Evolutionary conservation across 768 basidiomycete genomes (phyloP).

Genomic region (Tylopilus sp.): DNA sequence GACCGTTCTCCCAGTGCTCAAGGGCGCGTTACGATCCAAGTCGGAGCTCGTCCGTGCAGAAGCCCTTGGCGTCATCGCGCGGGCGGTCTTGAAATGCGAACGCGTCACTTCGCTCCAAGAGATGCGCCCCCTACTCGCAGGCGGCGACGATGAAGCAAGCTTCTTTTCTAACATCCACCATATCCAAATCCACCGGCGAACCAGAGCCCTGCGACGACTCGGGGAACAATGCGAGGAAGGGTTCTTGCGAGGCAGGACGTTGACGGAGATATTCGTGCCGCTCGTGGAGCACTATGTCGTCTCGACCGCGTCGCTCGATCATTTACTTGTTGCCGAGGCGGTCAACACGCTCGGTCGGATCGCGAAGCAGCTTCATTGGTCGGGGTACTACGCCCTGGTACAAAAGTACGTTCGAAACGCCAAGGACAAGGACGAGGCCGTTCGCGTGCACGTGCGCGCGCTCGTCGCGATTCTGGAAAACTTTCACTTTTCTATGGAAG

Average conservation of each 20-base stretch:
- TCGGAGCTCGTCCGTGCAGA: slow-evolving; percentile 87
- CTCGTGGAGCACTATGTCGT: slow-evolving; percentile 79
- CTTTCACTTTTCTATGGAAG: slow-evolving; percentile 88
- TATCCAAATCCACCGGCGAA: slow-evolving; percentile 87
- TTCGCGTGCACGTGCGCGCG: slow-evolving; percentile 80
- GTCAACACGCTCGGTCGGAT: slow-evolving; percentile 77
- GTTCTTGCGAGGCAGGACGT: slow-evolving; percentile 60
- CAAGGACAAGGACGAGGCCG: slow-evolving; percentile 62
- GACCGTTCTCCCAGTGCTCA: slow-evolving; percentile 72
- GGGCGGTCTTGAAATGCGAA: slow-evolving; percentile 65
- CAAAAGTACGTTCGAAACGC: slow-evolving; percentile 76
- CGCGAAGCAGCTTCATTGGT: slow-evolving; percentile 77
- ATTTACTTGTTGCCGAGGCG: slow-evolving; percentile 88
- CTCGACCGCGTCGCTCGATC: slow-evolving; percentile 61
- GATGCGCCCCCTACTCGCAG: slow-evolving; percentile 76
- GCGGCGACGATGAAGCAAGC: slow-evolving; percentile 90
- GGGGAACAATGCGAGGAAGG: slow-evolving; percentile 71
- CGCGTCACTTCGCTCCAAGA: slow-evolving; percentile 64
- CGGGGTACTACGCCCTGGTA: slow-evolving; percentile 74
- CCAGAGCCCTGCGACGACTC: slow-evolving; percentile 81
- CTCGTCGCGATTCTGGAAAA: slow-evolving; percentile 82
- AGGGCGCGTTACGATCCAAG: slow-evolving; percentile 74
- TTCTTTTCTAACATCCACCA: slow-evolving; percentile 97
- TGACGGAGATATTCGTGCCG: slow-evolving; percentile 84
- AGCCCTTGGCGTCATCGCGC: slow-evolving; percentile 71